These are phyloP conservation scores for Mycena galericulata DNA, from an alignment of 768 basidiomycete genomes.

Conservation along the genomic window DNA sequence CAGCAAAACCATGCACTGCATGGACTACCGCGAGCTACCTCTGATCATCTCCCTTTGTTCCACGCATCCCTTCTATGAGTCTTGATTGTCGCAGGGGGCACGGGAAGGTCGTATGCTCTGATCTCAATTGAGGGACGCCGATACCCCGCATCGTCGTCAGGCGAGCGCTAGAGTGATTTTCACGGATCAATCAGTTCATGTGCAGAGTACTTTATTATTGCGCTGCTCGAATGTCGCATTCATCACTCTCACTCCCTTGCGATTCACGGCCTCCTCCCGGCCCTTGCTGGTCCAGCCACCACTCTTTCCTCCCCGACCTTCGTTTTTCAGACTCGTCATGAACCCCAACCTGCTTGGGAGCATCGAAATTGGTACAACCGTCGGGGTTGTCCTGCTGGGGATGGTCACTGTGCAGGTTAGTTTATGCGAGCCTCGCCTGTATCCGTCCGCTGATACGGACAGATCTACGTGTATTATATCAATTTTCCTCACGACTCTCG, in stretches of 20 bases:
- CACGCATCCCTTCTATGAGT: no score
- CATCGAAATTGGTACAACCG: constrained; percentile 25
- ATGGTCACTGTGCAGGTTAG: constrained; percentile 32
- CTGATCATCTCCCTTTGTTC: no score
- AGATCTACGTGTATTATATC: constrained; percentile 33
- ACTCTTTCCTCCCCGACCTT: constrained; percentile 8
- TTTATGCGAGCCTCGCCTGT: not conserved
- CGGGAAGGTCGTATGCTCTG: no score
- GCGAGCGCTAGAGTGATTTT: not conserved
- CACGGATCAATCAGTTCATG: not conserved
- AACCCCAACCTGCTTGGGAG: constrained; percentile 25
- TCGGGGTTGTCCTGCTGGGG: constrained; percentile 28
- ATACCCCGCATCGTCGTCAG: not conserved
- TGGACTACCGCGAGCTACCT: no score
- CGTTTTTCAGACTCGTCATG: not conserved
- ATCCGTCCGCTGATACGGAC: not conserved
- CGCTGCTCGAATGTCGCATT: not conserved
- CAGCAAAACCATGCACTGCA: no score
- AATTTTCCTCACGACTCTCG: constrained; percentile 32
- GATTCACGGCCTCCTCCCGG: no score
- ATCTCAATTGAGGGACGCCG: no score
- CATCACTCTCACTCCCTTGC: not conserved
- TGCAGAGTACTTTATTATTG: not conserved
- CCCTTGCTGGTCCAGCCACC: constrained; percentile 7
- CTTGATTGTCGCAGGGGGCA: no score